Evolutionary conservation across 108 stramenopile genomes (phyloP), one percentile per base, ranked within the genome.

Genomic region (Fragilariopsis cylindrus): DNA sequence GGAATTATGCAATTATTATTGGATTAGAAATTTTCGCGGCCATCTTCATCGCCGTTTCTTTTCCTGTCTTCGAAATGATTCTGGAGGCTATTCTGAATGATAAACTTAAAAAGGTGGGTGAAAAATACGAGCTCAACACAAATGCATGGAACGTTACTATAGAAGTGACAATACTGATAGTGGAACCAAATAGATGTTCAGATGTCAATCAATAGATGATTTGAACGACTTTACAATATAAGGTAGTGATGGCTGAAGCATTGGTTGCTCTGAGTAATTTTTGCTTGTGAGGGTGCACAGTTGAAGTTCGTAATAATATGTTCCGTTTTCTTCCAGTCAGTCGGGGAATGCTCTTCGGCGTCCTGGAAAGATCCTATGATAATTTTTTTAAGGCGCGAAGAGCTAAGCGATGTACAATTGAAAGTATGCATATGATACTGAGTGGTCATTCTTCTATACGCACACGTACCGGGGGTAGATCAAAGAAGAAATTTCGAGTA

Each of bases 51-150:
- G 88, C 87, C 52, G 50, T 94, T 72, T 85, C 87, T n/a, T 94
- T 94, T 71, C 93, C 93, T 9, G 66, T 94, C 13, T 89, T 94
- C 84, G 93, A 94, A 71, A 90, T 94, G 87, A 80, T 94, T 63
- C 69, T 94, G 70, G 93, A 94, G 57, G 80, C 88, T 19, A 84
- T 94, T 64, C 73, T 94, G 60, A 85, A 92, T 47, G 93, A 94
- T n/a, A 94, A 94, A 71, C 77, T 92, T 71, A 79, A 81, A 64
- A 90, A 88, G 72, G 89, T 94, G 57, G 93, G 93, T 30, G 91
- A 92, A 19, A 88, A 92, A 85, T 94, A 55, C 80, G 93, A 54
- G 77, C 83, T 13, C 89, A 94, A 79, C 87, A 89, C 72, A 65
- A 65, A 44, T 79, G 77, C 40, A 72, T 91, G 83, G 90, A 89